phyloP scores from a whole-genome alignment of 768 basidiomycete species.

The Boletus eberwhitei region DNA sequence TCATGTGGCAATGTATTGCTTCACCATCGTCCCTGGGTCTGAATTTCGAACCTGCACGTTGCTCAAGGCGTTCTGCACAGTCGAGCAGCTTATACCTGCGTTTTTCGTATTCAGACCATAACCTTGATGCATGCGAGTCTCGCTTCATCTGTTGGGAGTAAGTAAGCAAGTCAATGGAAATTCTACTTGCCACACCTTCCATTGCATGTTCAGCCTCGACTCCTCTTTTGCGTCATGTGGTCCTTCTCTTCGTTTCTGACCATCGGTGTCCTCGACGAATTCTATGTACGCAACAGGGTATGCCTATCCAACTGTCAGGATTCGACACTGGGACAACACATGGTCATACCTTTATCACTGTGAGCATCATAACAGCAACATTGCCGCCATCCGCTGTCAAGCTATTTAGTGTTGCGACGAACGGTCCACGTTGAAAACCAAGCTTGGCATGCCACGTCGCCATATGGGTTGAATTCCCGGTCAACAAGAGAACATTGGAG shows the following conservation, averaged over 20 bases:
- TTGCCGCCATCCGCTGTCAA: slow-evolving; percentile 79
- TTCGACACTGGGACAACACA: not conserved
- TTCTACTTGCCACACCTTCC: slow-evolving; percentile 54
- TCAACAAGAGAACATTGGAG: slow-evolving; percentile 60
- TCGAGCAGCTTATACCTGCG: slow-evolving; percentile 49
- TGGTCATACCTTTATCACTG: slow-evolving; percentile 56
- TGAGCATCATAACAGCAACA: slow-evolving; percentile 70
- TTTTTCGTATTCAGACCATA: slow-evolving; percentile 57
- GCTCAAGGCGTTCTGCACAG: slow-evolving; percentile 65
- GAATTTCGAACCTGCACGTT: slow-evolving; percentile 49
- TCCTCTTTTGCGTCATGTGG: slow-evolving; percentile 75
- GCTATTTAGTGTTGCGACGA: slow-evolving; percentile 73
- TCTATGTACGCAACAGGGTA: slow-evolving; percentile 83
- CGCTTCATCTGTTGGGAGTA: slow-evolving; percentile 47
- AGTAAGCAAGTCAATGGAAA: not conserved
- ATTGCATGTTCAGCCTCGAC: slow-evolving; percentile 50
- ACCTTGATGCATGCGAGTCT: slow-evolving; percentile 53
- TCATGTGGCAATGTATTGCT: not conserved
- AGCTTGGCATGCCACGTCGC: slow-evolving; percentile 87
- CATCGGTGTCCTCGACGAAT: slow-evolving; percentile 47
- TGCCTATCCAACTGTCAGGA: slow-evolving; percentile 36
- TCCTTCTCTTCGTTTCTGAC: slow-evolving; percentile 50
- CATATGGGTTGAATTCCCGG: slow-evolving; percentile 83
- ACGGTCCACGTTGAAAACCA: slow-evolving; percentile 67
- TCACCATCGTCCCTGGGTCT: slow-evolving; percentile 41